These are phyloP conservation scores for Apophysomyces variabilis DNA, from an alignment of 371 early-diverging fungal species.

Conservation along the genomic window DNA sequence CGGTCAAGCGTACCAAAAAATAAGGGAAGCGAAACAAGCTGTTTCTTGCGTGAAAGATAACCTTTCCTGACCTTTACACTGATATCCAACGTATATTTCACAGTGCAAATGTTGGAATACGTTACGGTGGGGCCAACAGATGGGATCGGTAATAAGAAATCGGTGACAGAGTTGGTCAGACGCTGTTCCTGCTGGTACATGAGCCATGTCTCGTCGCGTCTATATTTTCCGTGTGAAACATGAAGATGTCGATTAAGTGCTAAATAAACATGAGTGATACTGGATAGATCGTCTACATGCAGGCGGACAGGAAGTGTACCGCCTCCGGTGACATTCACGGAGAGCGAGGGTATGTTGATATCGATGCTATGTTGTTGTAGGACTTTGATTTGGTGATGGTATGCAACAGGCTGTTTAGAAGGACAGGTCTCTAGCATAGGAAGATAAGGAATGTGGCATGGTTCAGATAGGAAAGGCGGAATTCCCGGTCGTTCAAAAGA, in stretches of 20 bases:
- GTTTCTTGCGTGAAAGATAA: not conserved
- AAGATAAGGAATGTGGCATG: slow-evolving; percentile 6
- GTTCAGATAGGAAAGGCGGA: not conserved
- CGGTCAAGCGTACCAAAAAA: slow-evolving; percentile 9
- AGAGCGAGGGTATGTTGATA: not conserved
- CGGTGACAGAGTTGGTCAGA: not conserved
- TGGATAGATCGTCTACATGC: not conserved
- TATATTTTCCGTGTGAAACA: not conserved
- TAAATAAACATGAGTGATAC: not conserved
- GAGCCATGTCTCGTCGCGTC: not conserved
- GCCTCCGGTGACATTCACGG: not conserved
- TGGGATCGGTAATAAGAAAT: not conserved
- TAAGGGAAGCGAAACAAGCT: not conserved
- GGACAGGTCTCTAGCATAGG: slow-evolving; percentile 23
- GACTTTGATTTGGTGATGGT: slow-evolving; percentile 8
- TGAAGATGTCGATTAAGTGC: not conserved
- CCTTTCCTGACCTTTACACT: not conserved
- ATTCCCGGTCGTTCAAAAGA: slow-evolving; percentile 22
- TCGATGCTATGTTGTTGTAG: not conserved
- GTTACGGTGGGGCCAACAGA: not conserved
- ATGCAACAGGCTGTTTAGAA: slow-evolving; percentile 19
- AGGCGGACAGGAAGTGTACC: not conserved
- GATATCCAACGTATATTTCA: not conserved
- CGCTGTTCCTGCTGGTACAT: slow-evolving; percentile 1
- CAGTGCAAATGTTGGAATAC: not conserved